These are phyloP conservation scores for Pyronema domesticum DNA, from an alignment of 495 filamentous ascomycete species.

Conservation along the genomic window DNA sequence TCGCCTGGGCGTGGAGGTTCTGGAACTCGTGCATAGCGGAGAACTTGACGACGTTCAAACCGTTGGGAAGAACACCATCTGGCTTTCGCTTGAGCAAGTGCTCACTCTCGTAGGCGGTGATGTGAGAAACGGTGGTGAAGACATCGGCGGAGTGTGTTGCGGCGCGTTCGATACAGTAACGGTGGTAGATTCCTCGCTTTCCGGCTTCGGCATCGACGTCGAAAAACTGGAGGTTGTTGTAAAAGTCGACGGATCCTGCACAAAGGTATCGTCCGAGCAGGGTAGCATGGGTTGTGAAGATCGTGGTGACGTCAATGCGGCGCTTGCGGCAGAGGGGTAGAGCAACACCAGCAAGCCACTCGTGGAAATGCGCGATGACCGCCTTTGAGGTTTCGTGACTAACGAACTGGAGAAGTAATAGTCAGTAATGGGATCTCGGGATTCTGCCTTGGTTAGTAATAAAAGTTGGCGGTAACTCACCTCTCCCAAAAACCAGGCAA, in stretches of 20 bases:
- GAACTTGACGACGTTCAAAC: constrained; percentile 97
- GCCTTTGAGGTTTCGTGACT: constrained; percentile 77
- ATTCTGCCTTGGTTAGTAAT: not conserved
- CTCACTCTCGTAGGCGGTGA: constrained; percentile 94
- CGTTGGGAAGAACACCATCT: constrained; percentile 89
- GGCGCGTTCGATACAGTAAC: constrained; percentile 93
- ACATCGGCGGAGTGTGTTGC: constrained; percentile 84
- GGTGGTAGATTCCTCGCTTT: constrained; percentile 95
- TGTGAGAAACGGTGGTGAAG: constrained; percentile 96
- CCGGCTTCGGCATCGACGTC: constrained; percentile 94
- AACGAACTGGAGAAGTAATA: constrained; percentile 48
- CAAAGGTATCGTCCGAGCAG: constrained; percentile 89
- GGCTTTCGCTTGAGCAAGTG: constrained; percentile 95
- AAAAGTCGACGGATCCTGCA: constrained; percentile 94
- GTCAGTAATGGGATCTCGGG: not conserved
- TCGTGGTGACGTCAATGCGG: constrained; percentile 90
- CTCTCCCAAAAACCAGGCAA: constrained; percentile 97
- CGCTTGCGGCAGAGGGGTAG: constrained; percentile 81
- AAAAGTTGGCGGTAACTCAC: constrained; percentile 31
- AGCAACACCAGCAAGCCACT: constrained; percentile 96
- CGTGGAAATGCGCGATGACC: constrained; percentile 94
- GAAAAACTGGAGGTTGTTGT: constrained; percentile 96
- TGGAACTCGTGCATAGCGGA: constrained; percentile 98
- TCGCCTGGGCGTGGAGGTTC: constrained; percentile 87
- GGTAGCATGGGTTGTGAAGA: constrained; percentile 96